A percentile compares a stretch with the other conserved stretches of the same genome.
phyloP scores from a whole-genome alignment of 2,329 filamentous ascomycete genomes.

The Exophiala sp. region DNA sequence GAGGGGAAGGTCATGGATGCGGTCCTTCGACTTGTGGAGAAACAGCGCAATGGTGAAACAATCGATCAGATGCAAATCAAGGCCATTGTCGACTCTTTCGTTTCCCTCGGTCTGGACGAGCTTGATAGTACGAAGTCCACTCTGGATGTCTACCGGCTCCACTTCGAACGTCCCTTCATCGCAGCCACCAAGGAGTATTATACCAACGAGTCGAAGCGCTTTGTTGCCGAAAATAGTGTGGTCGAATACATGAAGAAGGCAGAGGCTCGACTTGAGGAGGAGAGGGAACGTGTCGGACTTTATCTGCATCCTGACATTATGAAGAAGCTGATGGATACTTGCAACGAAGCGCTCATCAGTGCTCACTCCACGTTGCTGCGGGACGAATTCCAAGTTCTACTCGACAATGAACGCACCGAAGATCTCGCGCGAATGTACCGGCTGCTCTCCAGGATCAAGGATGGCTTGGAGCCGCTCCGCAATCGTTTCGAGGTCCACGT shows the following conservation, averaged over 20 bases:
- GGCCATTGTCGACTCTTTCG: constrained; percentile 91
- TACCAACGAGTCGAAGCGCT: constrained; percentile 83
- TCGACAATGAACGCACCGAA: constrained; percentile 90
- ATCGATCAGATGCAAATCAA: constrained; percentile 98
- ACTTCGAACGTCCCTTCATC: constrained; percentile 91
- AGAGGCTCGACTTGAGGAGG: constrained; percentile 78
- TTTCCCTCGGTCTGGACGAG: constrained; percentile 90
- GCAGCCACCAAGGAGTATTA: constrained; percentile 80
- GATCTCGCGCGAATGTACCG: constrained; percentile 97
- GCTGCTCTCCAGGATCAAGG: constrained; percentile 78
- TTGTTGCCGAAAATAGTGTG: constrained; percentile 92
- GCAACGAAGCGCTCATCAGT: constrained; percentile 81
- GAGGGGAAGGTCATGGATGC: constrained; percentile 88
- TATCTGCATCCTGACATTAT: constrained; percentile 91
- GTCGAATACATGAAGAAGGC: constrained; percentile 99
- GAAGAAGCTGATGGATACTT: constrained; percentile 73
- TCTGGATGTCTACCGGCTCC: constrained; percentile 84
- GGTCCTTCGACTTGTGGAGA: constrained; percentile 90
- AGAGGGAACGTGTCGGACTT: constrained; percentile 86
- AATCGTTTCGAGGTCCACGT: constrained; percentile 88
- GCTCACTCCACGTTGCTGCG: constrained; percentile 80
- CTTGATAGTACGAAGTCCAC: constrained; percentile 89
- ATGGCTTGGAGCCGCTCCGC: constrained; percentile 83
- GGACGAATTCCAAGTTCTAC: constrained; percentile 89
- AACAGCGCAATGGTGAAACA: constrained; percentile 93